A percentile compares a stretch with the other conserved stretches of the same genome.
Evolutionary conservation across 495 filamentous ascomycete species (phyloP).

Genomic region (Neurospora sp.): DNA sequence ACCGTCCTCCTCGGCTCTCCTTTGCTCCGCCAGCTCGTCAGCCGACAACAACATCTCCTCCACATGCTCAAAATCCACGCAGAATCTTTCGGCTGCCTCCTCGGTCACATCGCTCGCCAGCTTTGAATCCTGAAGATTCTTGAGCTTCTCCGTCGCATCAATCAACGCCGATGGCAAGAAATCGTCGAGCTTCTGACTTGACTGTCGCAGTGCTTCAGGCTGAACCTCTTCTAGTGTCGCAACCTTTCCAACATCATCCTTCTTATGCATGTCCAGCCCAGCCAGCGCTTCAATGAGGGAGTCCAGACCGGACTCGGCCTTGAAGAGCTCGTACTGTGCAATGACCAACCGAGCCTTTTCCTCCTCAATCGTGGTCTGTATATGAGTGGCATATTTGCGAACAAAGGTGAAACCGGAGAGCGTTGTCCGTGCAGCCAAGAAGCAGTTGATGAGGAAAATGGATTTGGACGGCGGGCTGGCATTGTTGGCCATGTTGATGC

Average conservation of each 20-base stretch:
- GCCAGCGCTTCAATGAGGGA: conserved; percentile 54
- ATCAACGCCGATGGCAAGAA: conserved; percentile 89
- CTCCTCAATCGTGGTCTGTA: conserved; percentile 37
- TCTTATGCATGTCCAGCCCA: conserved; percentile 19
- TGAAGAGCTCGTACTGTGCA: conserved; percentile 57
- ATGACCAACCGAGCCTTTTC: conserved; percentile 40
- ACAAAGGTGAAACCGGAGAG: conserved; percentile 51
- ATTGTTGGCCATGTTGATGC: conserved; percentile 56
- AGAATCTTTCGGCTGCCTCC: conserved; percentile 77
- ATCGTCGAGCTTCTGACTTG: conserved; percentile 73
- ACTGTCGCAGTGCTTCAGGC: conserved; percentile 47
- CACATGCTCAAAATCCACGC: conserved; percentile 80
- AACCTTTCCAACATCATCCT: conserved; percentile 27
- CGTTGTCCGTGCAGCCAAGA: conserved; percentile 44
- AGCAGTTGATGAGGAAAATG: conserved; percentile 79
- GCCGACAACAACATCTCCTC: conserved; percentile 48
- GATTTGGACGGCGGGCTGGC: conserved; percentile 46
- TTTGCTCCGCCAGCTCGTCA: conserved; percentile 36
- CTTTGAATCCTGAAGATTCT: conserved; percentile 55
- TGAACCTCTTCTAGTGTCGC: conserved; percentile 45
- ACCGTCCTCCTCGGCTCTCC: conserved; percentile 19
- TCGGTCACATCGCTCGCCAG: conserved; percentile 68
- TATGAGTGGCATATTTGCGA: conserved; percentile 24
- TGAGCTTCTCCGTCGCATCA: conserved; percentile 77
- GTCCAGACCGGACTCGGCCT: conserved; percentile 62